Base-by-base conservation (phyloP, 805 yeast genomes). In the Lipomyces kockii region DNA sequence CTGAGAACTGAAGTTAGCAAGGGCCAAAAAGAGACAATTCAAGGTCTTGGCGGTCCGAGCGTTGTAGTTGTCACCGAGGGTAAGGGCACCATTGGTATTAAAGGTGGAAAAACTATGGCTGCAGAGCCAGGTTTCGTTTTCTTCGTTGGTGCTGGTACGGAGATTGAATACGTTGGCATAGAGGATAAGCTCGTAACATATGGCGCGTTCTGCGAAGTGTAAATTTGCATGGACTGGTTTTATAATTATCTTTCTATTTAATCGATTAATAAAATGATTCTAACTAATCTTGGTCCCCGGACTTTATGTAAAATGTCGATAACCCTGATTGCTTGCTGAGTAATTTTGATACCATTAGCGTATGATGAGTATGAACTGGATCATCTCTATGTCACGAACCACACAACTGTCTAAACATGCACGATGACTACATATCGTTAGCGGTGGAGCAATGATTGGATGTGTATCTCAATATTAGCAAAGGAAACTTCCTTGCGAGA, bases 161-260 rank as follows among this genome's bases (percentile, higher is more conserved):
- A 85, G 62, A 80, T 93, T 68, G 89, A 86, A 72, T 80, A 93
- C 72, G 63, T 61, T 55, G 74, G 78, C 43, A 61, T 63, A 25
- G 58, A 61, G 32, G 74, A 71, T 34, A 79, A 78, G 43, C 88
- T 94, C 77, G 90, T 93, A 53, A 83, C 93, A 43, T 95, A 93
- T 81, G 89, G 97, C 80, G 98, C 99, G 5, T 91, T 89, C 78
- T 91, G 89, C 73, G 97, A 91, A 80, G 89, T 87, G 58, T 82
- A 75, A 39, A 46, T 9, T n/a, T 14, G 49, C 49, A 17, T 17
- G 22, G 49, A 17, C 22, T 14, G 20, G 49, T 56, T 12, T 60
- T 60, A 62, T 46, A 56, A 20, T 52, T 51, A 65, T 52, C 49
- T 54, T 43, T 17, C 27, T 29, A 43, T 17, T n/a, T 22, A n/a